Evolutionary conservation across 2,329 filamentous ascomycete species (phyloP).

Genomic region (Penicillium sp.): DNA sequence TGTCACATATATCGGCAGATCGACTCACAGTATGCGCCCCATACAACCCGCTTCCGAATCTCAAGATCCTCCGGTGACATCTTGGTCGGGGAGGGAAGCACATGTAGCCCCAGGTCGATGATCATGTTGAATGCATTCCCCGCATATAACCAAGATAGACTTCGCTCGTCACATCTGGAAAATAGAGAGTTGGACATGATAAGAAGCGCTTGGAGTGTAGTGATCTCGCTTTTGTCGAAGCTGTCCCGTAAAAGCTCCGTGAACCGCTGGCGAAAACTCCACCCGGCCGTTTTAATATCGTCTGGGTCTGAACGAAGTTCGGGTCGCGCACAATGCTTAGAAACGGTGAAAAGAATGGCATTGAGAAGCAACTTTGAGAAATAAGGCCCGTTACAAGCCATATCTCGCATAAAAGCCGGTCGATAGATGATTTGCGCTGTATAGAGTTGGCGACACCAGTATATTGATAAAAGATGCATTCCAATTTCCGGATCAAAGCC

Average conservation of each 20-base stretch:
- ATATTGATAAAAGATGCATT: constrained; percentile 53
- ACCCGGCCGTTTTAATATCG: constrained; percentile 52
- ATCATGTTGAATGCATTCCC: constrained; percentile 56
- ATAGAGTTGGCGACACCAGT: constrained; percentile 57
- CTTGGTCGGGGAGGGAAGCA: constrained; percentile 39
- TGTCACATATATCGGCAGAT: background rate
- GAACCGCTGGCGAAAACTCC: constrained; percentile 51
- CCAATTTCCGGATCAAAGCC: constrained; percentile 54
- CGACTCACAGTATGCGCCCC: constrained; percentile 42
- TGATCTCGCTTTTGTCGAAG: constrained; percentile 53
- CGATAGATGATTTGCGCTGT: constrained; percentile 52
- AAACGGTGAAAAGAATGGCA: constrained; percentile 50
- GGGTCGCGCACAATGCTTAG: constrained; percentile 49
- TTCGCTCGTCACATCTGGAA: constrained; percentile 53
- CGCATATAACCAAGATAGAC: constrained; percentile 55
- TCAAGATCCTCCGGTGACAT: constrained; percentile 49
- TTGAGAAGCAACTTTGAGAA: constrained; percentile 56
- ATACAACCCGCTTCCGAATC: constrained; percentile 48
- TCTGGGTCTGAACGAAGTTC: constrained; percentile 49
- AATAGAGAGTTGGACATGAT: constrained; percentile 55
- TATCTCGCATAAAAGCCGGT: constrained; percentile 54
- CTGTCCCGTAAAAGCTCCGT: constrained; percentile 49
- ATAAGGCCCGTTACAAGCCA: constrained; percentile 52
- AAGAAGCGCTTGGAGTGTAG: constrained; percentile 56
- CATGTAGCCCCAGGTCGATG: constrained; percentile 53